phyloP scores from a whole-genome alignment of 1,139 yeast genomes.

The Kluyveromyces marxianus region DNA sequence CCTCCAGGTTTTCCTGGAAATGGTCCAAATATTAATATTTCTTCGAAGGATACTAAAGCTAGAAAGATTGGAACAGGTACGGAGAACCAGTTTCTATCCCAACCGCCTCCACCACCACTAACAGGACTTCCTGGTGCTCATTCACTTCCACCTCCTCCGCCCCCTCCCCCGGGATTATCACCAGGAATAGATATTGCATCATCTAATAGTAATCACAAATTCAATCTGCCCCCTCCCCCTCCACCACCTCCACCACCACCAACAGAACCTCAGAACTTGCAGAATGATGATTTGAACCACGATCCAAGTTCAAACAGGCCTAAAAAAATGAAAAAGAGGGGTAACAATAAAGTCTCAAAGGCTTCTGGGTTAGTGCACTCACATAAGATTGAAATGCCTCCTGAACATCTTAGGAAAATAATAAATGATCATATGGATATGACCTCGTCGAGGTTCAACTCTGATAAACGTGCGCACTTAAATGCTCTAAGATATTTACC shows the following conservation, averaged over 20 bases:
- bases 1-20: conserved; percentile 13
- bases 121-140: neutral
- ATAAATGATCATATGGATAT: conserved; percentile 82
- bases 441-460: conserved; percentile 71
- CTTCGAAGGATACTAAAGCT: neutral
- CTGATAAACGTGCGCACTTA: conserved; percentile 79
- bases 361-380: conserved; percentile 43
- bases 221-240: conserved; percentile 4
- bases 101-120: conserved; percentile 23
- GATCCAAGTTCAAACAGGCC: conserved; percentile 2
- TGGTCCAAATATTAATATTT: neutral
- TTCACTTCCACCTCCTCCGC: conserved; percentile 5
- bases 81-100: conserved; percentile 10
- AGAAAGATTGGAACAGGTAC: neutral
- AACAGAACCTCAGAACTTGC: neutral
- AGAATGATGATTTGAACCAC: neutral
- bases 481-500: conserved; percentile 95
- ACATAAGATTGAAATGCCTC: conserved; percentile 80
- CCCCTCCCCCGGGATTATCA: conserved; percentile 17
- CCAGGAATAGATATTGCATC: conserved; percentile 1
- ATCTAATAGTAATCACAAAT: neutral
- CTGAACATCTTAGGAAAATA: conserved; percentile 84
- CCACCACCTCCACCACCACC: conserved; percentile 7
- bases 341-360: conserved; percentile 37
- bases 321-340: conserved; percentile 20